Evolutionary conservation across 306 rosid species (phyloP).

Genomic region (Phaseolus lunatus): DNA sequence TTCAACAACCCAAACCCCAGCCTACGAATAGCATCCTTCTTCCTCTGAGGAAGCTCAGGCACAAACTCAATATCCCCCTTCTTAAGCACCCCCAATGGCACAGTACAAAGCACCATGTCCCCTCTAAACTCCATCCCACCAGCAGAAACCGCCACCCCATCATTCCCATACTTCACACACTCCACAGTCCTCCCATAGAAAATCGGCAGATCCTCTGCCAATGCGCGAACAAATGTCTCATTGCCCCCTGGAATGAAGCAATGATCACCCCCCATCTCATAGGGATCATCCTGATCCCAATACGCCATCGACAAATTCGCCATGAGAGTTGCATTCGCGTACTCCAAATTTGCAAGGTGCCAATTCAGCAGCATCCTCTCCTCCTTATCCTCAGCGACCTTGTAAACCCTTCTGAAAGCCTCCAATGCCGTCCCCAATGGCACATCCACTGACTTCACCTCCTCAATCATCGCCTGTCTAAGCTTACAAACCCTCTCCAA

Average conservation of each 20-base stretch:
- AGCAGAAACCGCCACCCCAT: constrained; percentile 75
- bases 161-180: constrained; percentile 69
- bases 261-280: constrained; percentile 97
- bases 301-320: constrained; percentile 89
- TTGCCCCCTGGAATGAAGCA: constrained; percentile 94
- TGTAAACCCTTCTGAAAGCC: constrained; percentile 74
- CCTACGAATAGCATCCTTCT: constrained; percentile 81
- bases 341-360: constrained; percentile 95
- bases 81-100: constrained; percentile 88
- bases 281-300: constrained; percentile 98
- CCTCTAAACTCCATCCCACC: constrained; percentile 71
- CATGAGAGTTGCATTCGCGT: constrained; percentile 90
- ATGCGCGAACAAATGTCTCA: constrained; percentile 72
- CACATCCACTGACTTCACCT: constrained; percentile 79
- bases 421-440: constrained; percentile 82
- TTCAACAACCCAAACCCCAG: constrained; percentile 87
- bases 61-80: constrained; percentile 68
- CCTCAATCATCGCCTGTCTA: constrained; percentile 85
- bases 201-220: constrained; percentile 81
- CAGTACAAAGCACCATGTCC: constrained; percentile 83
- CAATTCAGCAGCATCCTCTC: constrained; percentile 89
- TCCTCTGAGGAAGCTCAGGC: constrained; percentile 89
- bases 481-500: constrained; percentile 94
- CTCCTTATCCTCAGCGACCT: constrained; percentile 70
- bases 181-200: constrained; percentile 79